Percentiles rank a stretch among this genome's conserved stretches.
phyloP scores from a whole-genome alignment of 345 rosid genomes.

The Salix brachista region DNA sequence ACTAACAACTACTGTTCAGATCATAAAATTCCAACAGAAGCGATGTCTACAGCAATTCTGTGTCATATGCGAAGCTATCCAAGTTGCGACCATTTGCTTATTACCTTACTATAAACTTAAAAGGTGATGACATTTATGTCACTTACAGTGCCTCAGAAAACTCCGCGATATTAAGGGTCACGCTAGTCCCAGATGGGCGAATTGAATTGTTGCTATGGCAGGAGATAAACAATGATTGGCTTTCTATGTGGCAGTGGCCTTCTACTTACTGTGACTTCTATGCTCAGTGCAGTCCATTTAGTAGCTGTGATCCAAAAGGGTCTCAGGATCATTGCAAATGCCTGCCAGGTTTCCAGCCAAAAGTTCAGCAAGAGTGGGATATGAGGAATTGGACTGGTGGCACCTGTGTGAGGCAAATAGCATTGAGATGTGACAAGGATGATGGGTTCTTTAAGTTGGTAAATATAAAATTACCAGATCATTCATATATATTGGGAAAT shows the following conservation, averaged over 20 bases:
- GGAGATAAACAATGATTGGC: not conserved
- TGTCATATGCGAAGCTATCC: not conserved
- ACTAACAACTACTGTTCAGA: no score
- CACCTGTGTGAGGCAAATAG: conserved; percentile 2
- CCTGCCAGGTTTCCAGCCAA: conserved; percentile 8
- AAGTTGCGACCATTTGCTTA: not conserved
- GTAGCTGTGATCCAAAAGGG: not conserved
- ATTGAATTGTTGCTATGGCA: not conserved
- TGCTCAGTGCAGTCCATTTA: conserved; percentile 3
- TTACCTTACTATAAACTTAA: not conserved
- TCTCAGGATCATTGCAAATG: not conserved
- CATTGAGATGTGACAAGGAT: not conserved
- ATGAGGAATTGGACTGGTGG: conserved; percentile 4
- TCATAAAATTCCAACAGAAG: no score
- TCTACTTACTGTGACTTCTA: not conserved
- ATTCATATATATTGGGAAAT: not conserved
- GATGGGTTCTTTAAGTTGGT: not conserved
- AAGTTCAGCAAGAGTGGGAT: conserved; percentile 2
- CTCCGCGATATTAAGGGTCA: not conserved
- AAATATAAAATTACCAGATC: conserved; percentile 13
- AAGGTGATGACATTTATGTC: not conserved
- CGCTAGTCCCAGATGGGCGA: not conserved
- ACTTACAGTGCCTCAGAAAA: not conserved
- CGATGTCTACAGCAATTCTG: not conserved
- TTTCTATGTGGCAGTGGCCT: not conserved